Evolutionary conservation across 2,329 filamentous ascomycete genomes (phyloP).

Genomic region (Aspergillus pseudoglaucus): DNA sequence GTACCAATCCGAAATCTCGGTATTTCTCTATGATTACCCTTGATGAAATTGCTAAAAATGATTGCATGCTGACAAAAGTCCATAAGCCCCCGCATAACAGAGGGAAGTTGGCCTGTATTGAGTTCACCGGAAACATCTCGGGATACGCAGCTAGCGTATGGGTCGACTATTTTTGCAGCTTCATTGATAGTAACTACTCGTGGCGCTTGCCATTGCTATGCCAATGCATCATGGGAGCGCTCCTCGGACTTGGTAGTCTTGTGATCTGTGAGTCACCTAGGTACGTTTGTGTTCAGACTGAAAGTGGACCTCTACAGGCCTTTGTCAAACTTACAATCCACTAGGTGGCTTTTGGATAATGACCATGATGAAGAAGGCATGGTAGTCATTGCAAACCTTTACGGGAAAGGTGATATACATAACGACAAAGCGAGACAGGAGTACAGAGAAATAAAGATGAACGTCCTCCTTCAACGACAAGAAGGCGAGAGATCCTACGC

Average conservation of each 20-base stretch:
- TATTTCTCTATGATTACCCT: constrained; percentile 10
- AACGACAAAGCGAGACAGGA: constrained; percentile 88
- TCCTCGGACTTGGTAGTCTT: constrained; percentile 79
- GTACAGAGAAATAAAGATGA: constrained; percentile 98
- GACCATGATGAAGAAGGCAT: constrained; percentile 98
- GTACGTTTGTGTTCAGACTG: constrained; percentile 39
- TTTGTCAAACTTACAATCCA: constrained; percentile 4
- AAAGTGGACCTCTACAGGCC: background rate
- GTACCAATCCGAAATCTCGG: constrained; percentile 88
- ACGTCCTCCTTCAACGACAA: constrained; percentile 84
- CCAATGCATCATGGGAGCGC: constrained; percentile 88
- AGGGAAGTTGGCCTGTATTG: constrained; percentile 92
- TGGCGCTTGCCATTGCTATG: constrained; percentile 87
- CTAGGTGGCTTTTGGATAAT: constrained; percentile 91
- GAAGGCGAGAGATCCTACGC: constrained; percentile 86
- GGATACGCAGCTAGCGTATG: constrained; percentile 95
- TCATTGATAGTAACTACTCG: constrained; percentile 73
- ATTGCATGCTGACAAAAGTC: constrained; percentile 10
- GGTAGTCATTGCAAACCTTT: constrained; percentile 94
- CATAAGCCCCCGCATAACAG: constrained; percentile 76
- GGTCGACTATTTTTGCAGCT: constrained; percentile 97
- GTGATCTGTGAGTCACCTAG: constrained; percentile 94
- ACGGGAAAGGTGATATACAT: constrained; percentile 92
- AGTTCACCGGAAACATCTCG: constrained; percentile 94
- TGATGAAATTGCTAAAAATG: background rate